Base-by-base conservation (phyloP, 2,329 filamentous ascomycete species). In the Phialophora verrucosa region DNA sequence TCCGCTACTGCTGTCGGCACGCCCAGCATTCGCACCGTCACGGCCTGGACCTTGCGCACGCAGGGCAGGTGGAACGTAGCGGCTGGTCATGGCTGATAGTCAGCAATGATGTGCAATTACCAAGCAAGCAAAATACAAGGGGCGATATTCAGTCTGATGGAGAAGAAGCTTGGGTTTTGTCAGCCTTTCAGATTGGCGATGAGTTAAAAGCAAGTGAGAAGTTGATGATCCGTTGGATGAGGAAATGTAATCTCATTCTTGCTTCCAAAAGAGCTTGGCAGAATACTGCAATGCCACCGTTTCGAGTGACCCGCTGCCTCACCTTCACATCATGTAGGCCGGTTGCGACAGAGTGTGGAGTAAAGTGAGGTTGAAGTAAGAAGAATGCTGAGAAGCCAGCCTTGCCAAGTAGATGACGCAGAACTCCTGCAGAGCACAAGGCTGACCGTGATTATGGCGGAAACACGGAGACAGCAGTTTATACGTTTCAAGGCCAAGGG, bases 61-160 rank as follows among this genome's bases (percentile, higher is more conserved):
- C 5, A 42, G 31, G 35, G 32, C 31, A 32, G 59, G 59, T 17
- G 59, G 59, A 44, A 62, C n/a, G n/a, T 62, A 62, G 20, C 44
- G 47, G 11, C 6, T 14, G 20, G 59, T 27, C 59, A 62, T 62
- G 49, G 20, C 10, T 51, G 49, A 27, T 51, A 10, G 20, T 20
- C 23, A 27, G 23, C 4, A 11, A n/a, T 44, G 17, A 8, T n/a
- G 6, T 44, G 14, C 4, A 44, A n/a, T n/a, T 44, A 44, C 38
- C 17, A 20, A n/a, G 38, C 38, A n/a, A n/a, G 38, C 38, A 44
- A 6, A n/a, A n/a, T 20, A n/a, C 17, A 44, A 17, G 14, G 17
- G 17, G n/a, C 38, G 17, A 44, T 20, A 8, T 44, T 4, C 17
- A 42, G 12, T 5, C 12, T 42, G 35, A 5, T 42, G 3, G 3